A percentile compares a stretch with the other conserved stretches of the same genome.
phyloP scores from a whole-genome alignment of 164 flowering plant genomes.

The Houttuynia cordata region DNA sequence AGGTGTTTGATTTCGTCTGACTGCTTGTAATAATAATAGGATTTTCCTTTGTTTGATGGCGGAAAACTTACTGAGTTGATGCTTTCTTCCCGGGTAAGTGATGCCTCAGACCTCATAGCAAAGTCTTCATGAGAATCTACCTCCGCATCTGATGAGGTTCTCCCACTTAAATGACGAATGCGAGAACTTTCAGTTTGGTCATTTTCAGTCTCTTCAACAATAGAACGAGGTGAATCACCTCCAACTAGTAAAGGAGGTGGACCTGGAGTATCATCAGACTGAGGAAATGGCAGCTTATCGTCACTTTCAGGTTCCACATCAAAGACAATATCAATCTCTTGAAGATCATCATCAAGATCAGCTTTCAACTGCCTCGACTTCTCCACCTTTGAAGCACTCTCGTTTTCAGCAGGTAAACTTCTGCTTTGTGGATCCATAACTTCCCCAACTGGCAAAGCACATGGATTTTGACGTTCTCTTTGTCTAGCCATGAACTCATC shows the following conservation, averaged over 20 bases:
- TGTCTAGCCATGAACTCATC: conserved; percentile 98
- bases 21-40: conserved; percentile 27
- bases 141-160: conserved; percentile 42
- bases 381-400: conserved; percentile 23
- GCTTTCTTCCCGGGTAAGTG: conserved; percentile 68
- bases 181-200: conserved; percentile 43
- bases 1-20: conserved; percentile 43
- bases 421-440: conserved; percentile 22
- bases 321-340: conserved; percentile 89
- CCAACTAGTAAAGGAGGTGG: conserved; percentile 45
- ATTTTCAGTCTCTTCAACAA: conserved; percentile 78
- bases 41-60: conserved; percentile 9
- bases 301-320: conserved; percentile 89
- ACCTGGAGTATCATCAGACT: conserved; percentile 65
- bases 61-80: conserved; percentile 56
- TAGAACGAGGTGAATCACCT: conserved; percentile 64
- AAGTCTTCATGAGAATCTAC: conserved; percentile 52
- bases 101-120: conserved; percentile 53
- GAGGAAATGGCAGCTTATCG: conserved; percentile 83
- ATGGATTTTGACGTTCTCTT: conserved; percentile 73
- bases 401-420: conserved; percentile 24
- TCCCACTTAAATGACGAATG: conserved; percentile 32
- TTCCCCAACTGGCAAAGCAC: conserved; percentile 35
- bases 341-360: conserved; percentile 95
- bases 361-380: conserved; percentile 58